A percentile compares a stretch with the other conserved stretches of the same genome.
phyloP scores from a whole-genome alignment of 1,139 yeast genomes.

The Yamadazyma atlantica region DNA sequence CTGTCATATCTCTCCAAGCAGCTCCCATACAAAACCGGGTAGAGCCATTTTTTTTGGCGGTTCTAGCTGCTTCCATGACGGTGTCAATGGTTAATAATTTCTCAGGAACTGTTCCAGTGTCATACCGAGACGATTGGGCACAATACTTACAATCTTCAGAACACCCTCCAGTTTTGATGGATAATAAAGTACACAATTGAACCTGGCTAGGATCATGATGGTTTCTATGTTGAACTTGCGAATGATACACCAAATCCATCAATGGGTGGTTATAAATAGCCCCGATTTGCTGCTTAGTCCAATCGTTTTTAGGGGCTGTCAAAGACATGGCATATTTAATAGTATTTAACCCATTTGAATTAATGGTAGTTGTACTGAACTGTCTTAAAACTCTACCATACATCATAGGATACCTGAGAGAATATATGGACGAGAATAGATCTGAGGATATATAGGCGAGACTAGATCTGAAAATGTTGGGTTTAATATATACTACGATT shows the following conservation, averaged over 20 bases:
- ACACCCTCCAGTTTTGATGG: conserved; percentile 80
- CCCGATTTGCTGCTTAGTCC: conserved; percentile 61
- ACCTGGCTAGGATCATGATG: conserved; percentile 70
- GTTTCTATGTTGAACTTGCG: conserved; percentile 66
- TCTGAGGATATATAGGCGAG: no score
- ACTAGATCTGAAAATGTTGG: no score
- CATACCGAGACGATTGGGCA: conserved; percentile 69
- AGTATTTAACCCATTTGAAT: no score
- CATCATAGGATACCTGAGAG: no score
- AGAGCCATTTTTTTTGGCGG: conserved; percentile 68
- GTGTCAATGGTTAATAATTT: conserved; percentile 59
- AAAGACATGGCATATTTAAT: conserved; percentile 4
- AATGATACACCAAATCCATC: conserved; percentile 58
- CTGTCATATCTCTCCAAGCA: conserved; percentile 86
- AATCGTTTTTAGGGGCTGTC: conserved; percentile 42
- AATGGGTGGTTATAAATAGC: conserved; percentile 66
- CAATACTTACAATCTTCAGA: conserved; percentile 82
- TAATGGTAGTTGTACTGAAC: no score
- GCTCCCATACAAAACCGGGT: conserved; percentile 87
- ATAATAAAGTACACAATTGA: conserved; percentile 73
- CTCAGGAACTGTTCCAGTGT: conserved; percentile 70
- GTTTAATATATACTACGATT: no score
- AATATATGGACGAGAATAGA: no score
- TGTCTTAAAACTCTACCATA: no score
- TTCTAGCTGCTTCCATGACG: conserved; percentile 62